Evolutionary conservation across 1,284 basidiomycete species (phyloP), one percentile per base, ranked within the genome.

Genomic region (Irpex lacteus): DNA sequence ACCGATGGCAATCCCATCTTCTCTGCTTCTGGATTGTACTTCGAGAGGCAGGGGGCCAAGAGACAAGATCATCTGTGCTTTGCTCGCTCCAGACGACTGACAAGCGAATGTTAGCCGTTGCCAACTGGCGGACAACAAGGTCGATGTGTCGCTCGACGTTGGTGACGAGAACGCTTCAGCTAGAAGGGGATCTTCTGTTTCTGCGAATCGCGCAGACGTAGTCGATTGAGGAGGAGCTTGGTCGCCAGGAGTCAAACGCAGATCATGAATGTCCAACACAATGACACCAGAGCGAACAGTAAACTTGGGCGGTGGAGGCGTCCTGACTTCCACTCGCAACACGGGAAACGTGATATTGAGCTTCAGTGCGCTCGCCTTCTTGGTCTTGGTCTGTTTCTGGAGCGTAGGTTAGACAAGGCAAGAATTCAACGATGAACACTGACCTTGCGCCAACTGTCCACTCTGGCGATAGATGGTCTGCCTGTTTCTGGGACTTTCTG

Each of bases 231-330:
- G 63, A n/a, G 68, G 60, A 11, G 73, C 64, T 8, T 69, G 63
- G 5, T 72, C 69, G 13, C 76, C 74, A 37, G 77, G 78, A 50
- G 71, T 76, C 2, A 89, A 61, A 6, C 69, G 72, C n/a, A 90
- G 68, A 57, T 80, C 77, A 70, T 88, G 85, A 0, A 91, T 63
- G 71, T 92, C 90, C 38, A 91, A n/a, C 5, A 91, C 73, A 3
- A 91, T 60, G 18, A 83, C 81, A 6, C 91, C 91, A n/a, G 90
- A 91, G 13, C 90, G 84, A 18, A 77, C 76, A 11, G 69, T 53
- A 37, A 67, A 69, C 1, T 70, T 68, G 34, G 75, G 71, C 15
- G 82, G 83, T 60, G 87, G 78, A 11, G 85, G 82, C 66, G 82
- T 85, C 62, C 89, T 83, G 57, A 87, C 66, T 71, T 92, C 82